Conservation (phyloP, 2,329 filamentous ascomycete species). For the Colletotrichum higginsianum region DNA sequence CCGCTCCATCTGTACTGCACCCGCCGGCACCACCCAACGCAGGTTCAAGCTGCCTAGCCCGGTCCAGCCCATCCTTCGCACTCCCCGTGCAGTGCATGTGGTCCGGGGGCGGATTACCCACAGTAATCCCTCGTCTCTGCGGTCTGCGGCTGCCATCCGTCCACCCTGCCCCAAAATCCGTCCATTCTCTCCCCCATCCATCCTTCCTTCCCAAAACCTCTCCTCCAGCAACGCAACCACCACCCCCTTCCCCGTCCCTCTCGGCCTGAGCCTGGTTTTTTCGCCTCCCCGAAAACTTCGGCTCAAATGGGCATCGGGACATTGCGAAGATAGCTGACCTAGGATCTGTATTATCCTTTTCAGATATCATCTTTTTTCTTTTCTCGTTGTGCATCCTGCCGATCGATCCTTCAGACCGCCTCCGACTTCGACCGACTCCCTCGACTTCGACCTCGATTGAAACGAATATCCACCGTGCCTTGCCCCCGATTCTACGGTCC, state of each 20-base stretch:
- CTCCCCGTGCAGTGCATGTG: constrained; percentile 40
- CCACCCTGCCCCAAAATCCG: constrained; percentile 40
- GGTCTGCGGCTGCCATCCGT: constrained; percentile 40
- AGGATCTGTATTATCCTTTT: constrained; percentile 22
- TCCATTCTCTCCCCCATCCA: constrained; percentile 42
- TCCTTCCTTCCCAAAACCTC: constrained; percentile 39
- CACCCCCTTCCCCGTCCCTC: constrained; percentile 32
- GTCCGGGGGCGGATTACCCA: constrained; percentile 40
- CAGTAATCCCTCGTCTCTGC: constrained; percentile 34
- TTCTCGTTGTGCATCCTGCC: constrained; percentile 1
- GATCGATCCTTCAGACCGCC: constrained; percentile 11
- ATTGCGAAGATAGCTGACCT: constrained; percentile 38
- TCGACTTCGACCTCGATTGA: constrained; percentile 32
- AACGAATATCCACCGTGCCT: constrained; percentile 19
- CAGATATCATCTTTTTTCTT: constrained; percentile 31
- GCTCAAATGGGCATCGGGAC: constrained; percentile 41
- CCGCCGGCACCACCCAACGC: constrained; percentile 28
- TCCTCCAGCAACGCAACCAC: constrained; percentile 31
- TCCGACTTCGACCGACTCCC: constrained; percentile 13
- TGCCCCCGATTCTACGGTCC: constrained; percentile 40
- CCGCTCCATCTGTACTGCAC: constrained; percentile 38
- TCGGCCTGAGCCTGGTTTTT: constrained; percentile 34
- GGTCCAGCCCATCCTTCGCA: constrained; percentile 38
- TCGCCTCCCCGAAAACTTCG: constrained; percentile 29
- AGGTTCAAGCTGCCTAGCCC: constrained; percentile 33